Evolutionary conservation across 176 grass and related monocot species (phyloP).

Genomic region (Juncus effusus): DNA sequence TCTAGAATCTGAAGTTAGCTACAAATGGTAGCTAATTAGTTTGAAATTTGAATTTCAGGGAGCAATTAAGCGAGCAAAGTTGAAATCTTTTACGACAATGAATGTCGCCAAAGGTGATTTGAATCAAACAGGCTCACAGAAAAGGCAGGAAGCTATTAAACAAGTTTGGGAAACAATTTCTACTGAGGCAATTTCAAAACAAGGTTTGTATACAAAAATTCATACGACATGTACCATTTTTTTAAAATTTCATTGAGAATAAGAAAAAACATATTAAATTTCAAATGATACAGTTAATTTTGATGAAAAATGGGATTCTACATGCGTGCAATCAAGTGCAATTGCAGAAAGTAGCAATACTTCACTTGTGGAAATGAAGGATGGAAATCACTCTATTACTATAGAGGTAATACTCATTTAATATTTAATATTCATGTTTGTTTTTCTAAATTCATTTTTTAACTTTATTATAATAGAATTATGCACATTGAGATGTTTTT

Average conservation of each 20-base stretch:
- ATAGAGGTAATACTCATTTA: slow-evolving; percentile 8
- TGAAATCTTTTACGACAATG: slow-evolving; percentile 34
- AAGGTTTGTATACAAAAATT: slow-evolving; percentile 33
- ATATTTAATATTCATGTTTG: slow-evolving; percentile 10
- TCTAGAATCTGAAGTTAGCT: not conserved
- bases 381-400: slow-evolving; percentile 24
- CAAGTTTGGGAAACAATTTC: slow-evolving; percentile 57
- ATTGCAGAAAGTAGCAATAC: slow-evolving; percentile 9
- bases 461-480: slow-evolving; percentile 49
- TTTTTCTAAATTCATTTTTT: slow-evolving; percentile 26
- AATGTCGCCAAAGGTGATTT: slow-evolving; percentile 20
- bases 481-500: slow-evolving; percentile 55
- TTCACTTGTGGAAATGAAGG: slow-evolving; percentile 4
- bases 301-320: not conserved
- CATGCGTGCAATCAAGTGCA: not conserved
- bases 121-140: slow-evolving; percentile 20
- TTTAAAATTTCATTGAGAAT: not conserved
- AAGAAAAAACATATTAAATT: not conserved
- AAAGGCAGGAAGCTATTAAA: slow-evolving; percentile 35
- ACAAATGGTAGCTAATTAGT: not conserved
- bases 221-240: not conserved
- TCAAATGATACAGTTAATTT: slow-evolving; percentile 8
- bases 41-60: slow-evolving; percentile 26
- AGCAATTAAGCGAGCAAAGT: slow-evolving; percentile 26
- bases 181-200: slow-evolving; percentile 31